Conservation (phyloP, 164 flowering plant species). For the Vitis riparia region DNA sequence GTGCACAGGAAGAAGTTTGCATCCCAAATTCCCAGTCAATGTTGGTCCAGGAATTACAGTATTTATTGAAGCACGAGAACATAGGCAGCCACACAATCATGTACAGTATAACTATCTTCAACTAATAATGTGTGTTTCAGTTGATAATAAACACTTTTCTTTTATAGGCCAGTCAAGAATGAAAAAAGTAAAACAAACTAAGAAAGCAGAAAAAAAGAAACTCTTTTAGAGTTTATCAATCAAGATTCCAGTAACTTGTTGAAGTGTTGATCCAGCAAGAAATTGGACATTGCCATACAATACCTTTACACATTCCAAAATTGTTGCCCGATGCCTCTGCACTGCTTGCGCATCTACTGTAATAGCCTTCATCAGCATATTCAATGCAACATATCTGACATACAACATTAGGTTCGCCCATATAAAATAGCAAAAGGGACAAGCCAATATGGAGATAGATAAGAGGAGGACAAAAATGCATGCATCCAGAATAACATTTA, state of each 20-base stretch:
- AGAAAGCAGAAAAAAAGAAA: too few relatives aligned
- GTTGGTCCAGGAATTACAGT: background rate
- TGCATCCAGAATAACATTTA: background rate
- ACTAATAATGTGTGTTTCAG: too few relatives aligned
- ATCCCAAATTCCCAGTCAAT: background rate
- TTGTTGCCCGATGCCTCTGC: constrained; percentile 94
- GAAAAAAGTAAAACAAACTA: too few relatives aligned
- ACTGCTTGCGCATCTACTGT: constrained; percentile 92
- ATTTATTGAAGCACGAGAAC: background rate
- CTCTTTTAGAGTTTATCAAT: too few relatives aligned
- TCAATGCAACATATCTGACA: constrained; percentile 95
- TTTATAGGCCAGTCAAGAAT: too few relatives aligned
- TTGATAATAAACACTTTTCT: too few relatives aligned
- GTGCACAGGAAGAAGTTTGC: background rate
- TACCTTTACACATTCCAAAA: constrained; percentile 99
- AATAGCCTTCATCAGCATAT: constrained; percentile 93
- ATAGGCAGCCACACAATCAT: background rate
- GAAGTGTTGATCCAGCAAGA: too few relatives aligned
- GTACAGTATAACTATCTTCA: background rate
- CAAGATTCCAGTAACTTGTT: too few relatives aligned
- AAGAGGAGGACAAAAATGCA: background rate
- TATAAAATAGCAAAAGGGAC: background rate
- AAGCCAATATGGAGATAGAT: background rate
- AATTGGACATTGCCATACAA: background rate
- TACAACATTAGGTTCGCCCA: background rate